These are phyloP conservation scores for Eutrema yunnanense DNA, from an alignment of 345 rosid species.

Conservation along the genomic window DNA sequence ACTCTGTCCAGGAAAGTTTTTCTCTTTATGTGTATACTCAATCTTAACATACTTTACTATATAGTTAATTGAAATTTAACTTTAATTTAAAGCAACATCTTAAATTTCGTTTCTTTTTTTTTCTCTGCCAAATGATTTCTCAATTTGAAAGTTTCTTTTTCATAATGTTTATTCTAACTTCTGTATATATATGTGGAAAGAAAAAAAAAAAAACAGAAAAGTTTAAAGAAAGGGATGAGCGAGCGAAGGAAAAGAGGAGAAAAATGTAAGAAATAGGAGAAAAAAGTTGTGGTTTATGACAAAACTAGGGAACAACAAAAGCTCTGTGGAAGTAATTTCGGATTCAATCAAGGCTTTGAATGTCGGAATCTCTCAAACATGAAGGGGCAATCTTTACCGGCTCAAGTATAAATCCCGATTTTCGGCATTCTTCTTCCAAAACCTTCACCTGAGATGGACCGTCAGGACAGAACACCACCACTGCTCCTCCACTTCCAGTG, in stretches of 20 bases:
- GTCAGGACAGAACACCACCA: conserved; percentile 72
- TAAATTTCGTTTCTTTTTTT: too few species aligned
- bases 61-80: too few species aligned
- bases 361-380: conserved; percentile 40
- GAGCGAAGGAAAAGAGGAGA: too few species aligned
- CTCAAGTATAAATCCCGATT: conserved; percentile 59
- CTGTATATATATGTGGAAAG: too few species aligned
- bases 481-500: conserved; percentile 97
- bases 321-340: background rate
- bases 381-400: conserved; percentile 60
- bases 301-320: background rate
- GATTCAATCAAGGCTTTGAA: conserved; percentile 6
- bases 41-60: too few species aligned
- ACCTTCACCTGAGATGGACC: conserved; percentile 58
- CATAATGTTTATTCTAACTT: too few species aligned
- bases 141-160: too few species aligned
- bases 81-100: too few species aligned
- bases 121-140: too few species aligned
- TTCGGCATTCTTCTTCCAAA: conserved; percentile 63
- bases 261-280: background rate
- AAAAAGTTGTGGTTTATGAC: background rate
- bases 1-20: background rate
- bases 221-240: too few species aligned
- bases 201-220: too few species aligned
- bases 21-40: too few species aligned